Percentiles rank a stretch among this genome's conserved stretches.
Conservation (phyloP, 495 filamentous ascomycete species). For the Pyronema domesticum region DNA sequence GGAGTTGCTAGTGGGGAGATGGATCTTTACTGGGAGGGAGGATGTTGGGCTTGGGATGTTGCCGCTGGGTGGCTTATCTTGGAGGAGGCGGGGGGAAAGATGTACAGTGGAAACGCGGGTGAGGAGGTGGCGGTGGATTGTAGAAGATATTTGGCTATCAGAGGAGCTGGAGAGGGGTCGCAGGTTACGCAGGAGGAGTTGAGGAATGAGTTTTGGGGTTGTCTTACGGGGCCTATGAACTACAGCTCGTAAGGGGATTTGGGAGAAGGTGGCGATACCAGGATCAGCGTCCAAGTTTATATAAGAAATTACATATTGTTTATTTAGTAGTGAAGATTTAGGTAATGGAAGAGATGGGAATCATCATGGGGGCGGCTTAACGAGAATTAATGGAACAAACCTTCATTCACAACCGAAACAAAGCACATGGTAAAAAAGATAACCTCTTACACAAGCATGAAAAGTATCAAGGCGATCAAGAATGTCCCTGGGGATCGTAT, state of each 20-base stretch:
- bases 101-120: slow-evolving; percentile 62
- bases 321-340: too few species aligned
- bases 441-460: too few species aligned
- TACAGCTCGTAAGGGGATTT: background rate
- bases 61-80: slow-evolving; percentile 82
- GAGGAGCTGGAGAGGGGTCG: slow-evolving; percentile 40
- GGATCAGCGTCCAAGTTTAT: too few species aligned
- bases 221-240: slow-evolving; percentile 15
- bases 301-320: too few species aligned
- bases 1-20: slow-evolving; percentile 57
- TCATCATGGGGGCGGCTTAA: too few species aligned
- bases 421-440: too few species aligned
- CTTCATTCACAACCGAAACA: too few species aligned
- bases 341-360: too few species aligned
- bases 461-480: too few species aligned
- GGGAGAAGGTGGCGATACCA: too few species aligned
- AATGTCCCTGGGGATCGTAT: too few species aligned
- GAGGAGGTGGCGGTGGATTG: slow-evolving; percentile 61
- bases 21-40: slow-evolving; percentile 85
- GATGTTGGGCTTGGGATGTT: slow-evolving; percentile 92
- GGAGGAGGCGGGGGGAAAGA: slow-evolving; percentile 65
- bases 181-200: slow-evolving; percentile 40
- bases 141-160: slow-evolving; percentile 60
- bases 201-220: slow-evolving; percentile 65
- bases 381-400: too few species aligned